Base-by-base conservation (phyloP, 306 rosid species). In the Prunus padus region DNA sequence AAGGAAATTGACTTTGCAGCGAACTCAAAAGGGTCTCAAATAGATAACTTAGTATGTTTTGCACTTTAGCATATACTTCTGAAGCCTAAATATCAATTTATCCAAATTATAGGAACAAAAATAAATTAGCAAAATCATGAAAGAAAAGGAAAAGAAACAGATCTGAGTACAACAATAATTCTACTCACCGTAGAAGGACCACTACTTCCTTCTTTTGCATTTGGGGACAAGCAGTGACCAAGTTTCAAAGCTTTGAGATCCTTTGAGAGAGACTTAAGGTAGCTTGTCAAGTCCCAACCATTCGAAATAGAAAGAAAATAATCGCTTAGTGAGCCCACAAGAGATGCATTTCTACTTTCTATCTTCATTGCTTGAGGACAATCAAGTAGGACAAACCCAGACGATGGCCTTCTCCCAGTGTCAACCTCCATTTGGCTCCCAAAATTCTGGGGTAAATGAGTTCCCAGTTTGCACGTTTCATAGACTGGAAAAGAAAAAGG, bases 291-390 rank as follows among this genome's bases (percentile, higher is more conserved):
- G 84, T 95, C 98, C 98, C 97, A 95, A 51, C 98, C 98, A 76
- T 92, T 95, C 12, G 97, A 95, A 61, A 95, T 87, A 31, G 98
- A 90, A 52, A 92, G 93, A 86, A 95, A 92, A 77, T 89, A 95
- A 81, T 95, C 98, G 74, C 98, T 95, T 80, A 92, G 84, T 67
- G 98, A 95, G 73, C 98, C 96, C 75, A 95, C 96, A 80, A 95
- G 90, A 69, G 98, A 95, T 65, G 98, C 89, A 81, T 90, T 89
- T 72, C 92, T 87, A 85, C 98, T 92, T 81, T 95, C 98, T 72
- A 92, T 92, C 83, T 93, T 90, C 95, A 95, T 92, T 68, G 96
- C 92, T 81, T 95, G 98, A 69, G 98, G 98, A 80, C 93, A 95
- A 85, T 95, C 98, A 65, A 95, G 97, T 77, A 95, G 85, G 82